phyloP scores from a whole-genome alignment of 2,329 filamentous ascomycete species.

The Rhexocercosporidium sp. region DNA sequence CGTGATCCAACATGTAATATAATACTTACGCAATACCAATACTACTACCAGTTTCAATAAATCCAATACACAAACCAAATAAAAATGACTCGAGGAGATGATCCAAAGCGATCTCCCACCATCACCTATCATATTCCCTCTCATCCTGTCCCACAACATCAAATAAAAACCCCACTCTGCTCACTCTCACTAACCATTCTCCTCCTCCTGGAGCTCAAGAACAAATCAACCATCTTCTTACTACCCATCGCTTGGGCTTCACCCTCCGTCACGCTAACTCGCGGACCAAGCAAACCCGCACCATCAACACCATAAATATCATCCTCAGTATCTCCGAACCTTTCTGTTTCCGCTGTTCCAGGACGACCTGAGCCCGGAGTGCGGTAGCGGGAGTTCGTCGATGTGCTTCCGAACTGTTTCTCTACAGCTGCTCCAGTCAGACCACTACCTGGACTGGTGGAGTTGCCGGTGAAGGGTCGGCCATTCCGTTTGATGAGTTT shows the following conservation, averaged over 20 bases:
- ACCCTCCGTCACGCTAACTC: slow-evolving; percentile 22
- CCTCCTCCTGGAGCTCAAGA: slow-evolving; percentile 55
- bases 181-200: slow-evolving; percentile 48
- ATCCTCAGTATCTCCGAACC: slow-evolving; percentile 21
- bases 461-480: slow-evolving; percentile 13
- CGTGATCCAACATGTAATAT: too few relatives aligned
- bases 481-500: slow-evolving; percentile 36
- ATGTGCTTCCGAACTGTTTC: slow-evolving; percentile 40
- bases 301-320: slow-evolving; percentile 30
- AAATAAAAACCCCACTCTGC: slow-evolving; percentile 6
- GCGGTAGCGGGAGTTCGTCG: slow-evolving; percentile 14
- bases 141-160: too few relatives aligned
- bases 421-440: slow-evolving; percentile 37
- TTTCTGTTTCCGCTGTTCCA: background rate
- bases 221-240: slow-evolving; percentile 59
- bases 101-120: too few relatives aligned
- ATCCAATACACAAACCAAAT: too few relatives aligned
- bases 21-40: too few relatives aligned
- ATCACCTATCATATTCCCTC: too few relatives aligned
- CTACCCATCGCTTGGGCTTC: slow-evolving; percentile 50
- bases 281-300: slow-evolving; percentile 21
- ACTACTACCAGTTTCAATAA: too few relatives aligned
- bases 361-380: slow-evolving; percentile 8
- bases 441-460: slow-evolving; percentile 35
- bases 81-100: too few relatives aligned